These are phyloP conservation scores for Backusella morwellensis DNA, from an alignment of 192 early-diverging fungal genomes.

Conservation along the genomic window DNA sequence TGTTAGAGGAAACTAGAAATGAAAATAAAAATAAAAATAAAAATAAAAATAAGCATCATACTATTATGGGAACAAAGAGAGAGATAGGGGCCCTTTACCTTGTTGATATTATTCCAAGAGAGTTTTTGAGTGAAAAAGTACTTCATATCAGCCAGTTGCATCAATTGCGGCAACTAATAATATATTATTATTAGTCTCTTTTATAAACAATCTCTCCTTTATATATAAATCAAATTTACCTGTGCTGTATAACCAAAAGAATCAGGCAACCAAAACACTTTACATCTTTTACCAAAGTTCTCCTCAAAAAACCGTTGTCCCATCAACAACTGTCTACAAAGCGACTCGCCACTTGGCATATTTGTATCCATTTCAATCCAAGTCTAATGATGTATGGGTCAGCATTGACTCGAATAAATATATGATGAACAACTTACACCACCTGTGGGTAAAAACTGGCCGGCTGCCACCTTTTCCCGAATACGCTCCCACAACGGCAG, in stretches of 20 bases:
- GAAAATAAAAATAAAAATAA: no score
- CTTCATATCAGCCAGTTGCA: constrained; percentile 68
- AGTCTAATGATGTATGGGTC: constrained; percentile 40
- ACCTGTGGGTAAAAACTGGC: constrained; percentile 91
- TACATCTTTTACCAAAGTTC: constrained; percentile 64
- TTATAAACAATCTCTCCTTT: no score
- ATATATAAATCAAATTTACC: background rate
- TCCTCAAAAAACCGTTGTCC: constrained; percentile 82
- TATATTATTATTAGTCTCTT: background rate
- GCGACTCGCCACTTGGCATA: constrained; percentile 92
- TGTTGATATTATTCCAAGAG: constrained; percentile 99
- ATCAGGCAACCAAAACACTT: constrained; percentile 94
- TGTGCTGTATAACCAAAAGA: constrained; percentile 78
- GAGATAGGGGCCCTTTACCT: constrained; percentile 9
- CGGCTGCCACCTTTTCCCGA: constrained; percentile 62
- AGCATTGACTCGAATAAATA: no score
- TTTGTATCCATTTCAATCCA: constrained; percentile 99
- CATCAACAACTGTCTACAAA: constrained; percentile 81
- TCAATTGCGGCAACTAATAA: constrained; percentile 78
- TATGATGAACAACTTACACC: constrained; percentile 36
- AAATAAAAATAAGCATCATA: no score
- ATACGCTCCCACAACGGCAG: constrained; percentile 80
- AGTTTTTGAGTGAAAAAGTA: constrained; percentile 99
- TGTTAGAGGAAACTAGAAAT: constrained; percentile 81
- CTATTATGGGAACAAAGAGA: no score